A percentile compares a stretch with the other conserved stretches of the same genome.
Evolutionary conservation across 108 stramenopile genomes (phyloP).

Genomic region (Fragilariopsis cylindrus): DNA sequence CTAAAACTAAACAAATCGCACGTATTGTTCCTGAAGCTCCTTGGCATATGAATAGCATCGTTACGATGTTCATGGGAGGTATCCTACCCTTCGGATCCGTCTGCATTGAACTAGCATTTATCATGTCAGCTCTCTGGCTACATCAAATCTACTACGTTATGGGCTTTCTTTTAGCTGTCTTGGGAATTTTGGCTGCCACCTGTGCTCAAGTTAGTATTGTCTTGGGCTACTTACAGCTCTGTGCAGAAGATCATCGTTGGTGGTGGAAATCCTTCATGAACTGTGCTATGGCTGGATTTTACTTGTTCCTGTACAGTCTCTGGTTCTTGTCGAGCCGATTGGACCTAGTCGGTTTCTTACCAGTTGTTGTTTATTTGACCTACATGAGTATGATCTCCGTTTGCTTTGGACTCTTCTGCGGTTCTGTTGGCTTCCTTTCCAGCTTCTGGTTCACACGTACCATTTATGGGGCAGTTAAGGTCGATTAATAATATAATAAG

Average conservation of each 20-base stretch:
- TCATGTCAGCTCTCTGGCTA: conserved; percentile 98
- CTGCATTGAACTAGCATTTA: conserved; percentile 99
- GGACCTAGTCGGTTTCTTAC: conserved; percentile 84
- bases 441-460: conserved; percentile 85
- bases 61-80: conserved; percentile 88
- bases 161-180: conserved; percentile 96
- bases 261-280: conserved; percentile 99
- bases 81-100: conserved; percentile 98
- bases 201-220: conserved; percentile 98
- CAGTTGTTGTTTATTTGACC: conserved; percentile 93
- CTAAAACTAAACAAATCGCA: conserved; percentile 94
- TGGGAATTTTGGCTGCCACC: conserved; percentile 91
- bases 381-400: conserved; percentile 95
- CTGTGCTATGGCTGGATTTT: conserved; percentile 90
- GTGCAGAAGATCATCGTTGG: conserved; percentile 98
- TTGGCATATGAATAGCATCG: conserved; percentile 76
- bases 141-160: conserved; percentile 99
- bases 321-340: conserved; percentile 93
- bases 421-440: conserved; percentile 88
- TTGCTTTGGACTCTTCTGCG: conserved; percentile 92
- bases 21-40: conserved; percentile 87
- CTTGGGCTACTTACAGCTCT: conserved; percentile 98
- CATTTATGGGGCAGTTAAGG: conserved; percentile 87
- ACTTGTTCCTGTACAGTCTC: conserved; percentile 96
- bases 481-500: conserved; percentile 48